Evolutionary conservation across 2,329 filamentous ascomycete species (phyloP).

Genomic region (Diaporthe aspalathi): DNA sequence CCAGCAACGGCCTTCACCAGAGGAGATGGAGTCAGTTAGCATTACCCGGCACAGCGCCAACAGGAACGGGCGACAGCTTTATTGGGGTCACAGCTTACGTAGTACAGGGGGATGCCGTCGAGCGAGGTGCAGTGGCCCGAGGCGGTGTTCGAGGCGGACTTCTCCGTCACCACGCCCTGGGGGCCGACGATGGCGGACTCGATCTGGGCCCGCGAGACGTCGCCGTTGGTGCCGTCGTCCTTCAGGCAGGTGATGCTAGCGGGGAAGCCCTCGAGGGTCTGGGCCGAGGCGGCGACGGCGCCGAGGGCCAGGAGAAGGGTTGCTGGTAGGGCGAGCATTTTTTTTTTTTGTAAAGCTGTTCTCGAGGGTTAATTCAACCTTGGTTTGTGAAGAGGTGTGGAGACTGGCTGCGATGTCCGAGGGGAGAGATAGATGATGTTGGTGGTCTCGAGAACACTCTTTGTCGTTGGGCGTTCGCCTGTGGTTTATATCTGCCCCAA

Average conservation of each 20-base stretch:
- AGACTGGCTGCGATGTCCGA: not conserved
- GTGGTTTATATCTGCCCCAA: not conserved
- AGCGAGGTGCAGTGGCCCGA: not conserved
- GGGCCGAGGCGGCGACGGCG: not conserved
- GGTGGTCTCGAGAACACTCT: accelerated
- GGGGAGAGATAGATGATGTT: not conserved
- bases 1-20: not conserved
- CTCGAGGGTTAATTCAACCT: not conserved
- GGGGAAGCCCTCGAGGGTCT: not conserved
- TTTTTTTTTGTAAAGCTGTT: not conserved
- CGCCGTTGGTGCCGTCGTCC: not conserved
- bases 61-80: not conserved
- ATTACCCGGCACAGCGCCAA: not conserved
- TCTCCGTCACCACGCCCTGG: not conserved
- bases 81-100: not conserved
- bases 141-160: not conserved
- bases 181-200: not conserved
- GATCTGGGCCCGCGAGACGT: not conserved
- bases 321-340: not conserved
- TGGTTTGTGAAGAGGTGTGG: not conserved
- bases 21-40: not conserved
- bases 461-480: not conserved
- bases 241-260: not conserved
- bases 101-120: not conserved
- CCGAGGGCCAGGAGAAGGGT: not conserved